Evolutionary conservation across 805 yeast species (phyloP).

Genomic region (Myxozyma neglecta): DNA sequence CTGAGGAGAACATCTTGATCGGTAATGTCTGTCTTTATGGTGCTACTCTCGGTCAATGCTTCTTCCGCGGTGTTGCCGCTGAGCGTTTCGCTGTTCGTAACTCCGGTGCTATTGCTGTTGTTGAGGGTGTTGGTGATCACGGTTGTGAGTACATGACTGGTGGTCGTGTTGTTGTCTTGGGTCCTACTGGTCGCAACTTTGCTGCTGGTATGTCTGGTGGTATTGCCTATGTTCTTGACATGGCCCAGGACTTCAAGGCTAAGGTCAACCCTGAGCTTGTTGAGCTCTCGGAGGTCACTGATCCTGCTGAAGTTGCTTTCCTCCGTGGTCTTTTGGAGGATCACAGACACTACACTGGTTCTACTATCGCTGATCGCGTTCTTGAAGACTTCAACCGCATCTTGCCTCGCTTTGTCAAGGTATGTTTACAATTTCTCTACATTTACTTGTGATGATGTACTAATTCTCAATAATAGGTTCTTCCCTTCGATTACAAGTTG

Average conservation of each 20-base stretch:
- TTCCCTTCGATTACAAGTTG: conserved; percentile 87
- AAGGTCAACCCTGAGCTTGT: conserved; percentile 79
- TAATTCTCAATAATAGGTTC: conserved; percentile 31
- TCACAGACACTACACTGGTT: conserved; percentile 91
- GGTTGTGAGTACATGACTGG: conserved; percentile 99
- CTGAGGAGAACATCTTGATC: conserved; percentile 92
- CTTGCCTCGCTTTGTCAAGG: conserved; percentile 82
- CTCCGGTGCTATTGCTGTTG: conserved; percentile 96
- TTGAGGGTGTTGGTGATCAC: conserved; percentile 97
- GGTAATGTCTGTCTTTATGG: conserved; percentile 98
- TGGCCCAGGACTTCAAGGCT: conserved; percentile 81
- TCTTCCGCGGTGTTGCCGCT: conserved; percentile 95
- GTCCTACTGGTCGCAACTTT: conserved; percentile 86
- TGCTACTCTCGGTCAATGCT: conserved; percentile 93
- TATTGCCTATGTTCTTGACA: conserved; percentile 92
- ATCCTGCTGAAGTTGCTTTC: conserved; percentile 91
- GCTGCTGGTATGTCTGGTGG: conserved; percentile 99
- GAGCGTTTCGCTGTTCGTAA: conserved; percentile 98
- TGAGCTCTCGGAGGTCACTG: conserved; percentile 71
- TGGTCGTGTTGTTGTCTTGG: conserved; percentile 92
- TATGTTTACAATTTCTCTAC: conserved; percentile 73
- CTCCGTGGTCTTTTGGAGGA: conserved; percentile 91
- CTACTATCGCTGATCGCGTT: conserved; percentile 82
- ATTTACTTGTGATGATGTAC: background rate
- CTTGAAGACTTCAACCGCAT: conserved; percentile 84